Conservation (phyloP, 2,329 filamentous ascomycete genomes). For the Xylaria sp. region DNA sequence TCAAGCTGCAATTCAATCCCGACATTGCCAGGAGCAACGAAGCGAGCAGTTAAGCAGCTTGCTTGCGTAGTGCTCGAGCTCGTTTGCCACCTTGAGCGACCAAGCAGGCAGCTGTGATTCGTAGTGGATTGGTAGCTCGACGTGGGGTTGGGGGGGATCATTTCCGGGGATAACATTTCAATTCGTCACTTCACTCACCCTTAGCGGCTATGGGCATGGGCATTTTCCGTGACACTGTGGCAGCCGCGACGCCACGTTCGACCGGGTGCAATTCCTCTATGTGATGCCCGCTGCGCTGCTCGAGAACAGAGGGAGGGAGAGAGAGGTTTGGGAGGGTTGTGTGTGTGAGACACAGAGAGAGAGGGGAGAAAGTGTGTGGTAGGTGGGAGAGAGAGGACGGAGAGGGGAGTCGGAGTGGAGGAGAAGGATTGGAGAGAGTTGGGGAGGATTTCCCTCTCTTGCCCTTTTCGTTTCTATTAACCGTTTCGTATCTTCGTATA, state of each 20-base stretch:
- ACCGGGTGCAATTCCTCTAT: background rate
- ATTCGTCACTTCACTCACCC: conserved; percentile 48
- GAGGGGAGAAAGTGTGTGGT: conserved; percentile 1
- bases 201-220: conserved; percentile 52
- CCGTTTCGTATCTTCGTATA: background rate
- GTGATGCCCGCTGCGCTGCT: conserved; percentile 3
- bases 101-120: conserved; percentile 44
- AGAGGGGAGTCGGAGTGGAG: background rate
- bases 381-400: background rate
- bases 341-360: too few relatives aligned
- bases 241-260: conserved; percentile 22
- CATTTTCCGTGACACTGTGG: conserved; percentile 44
- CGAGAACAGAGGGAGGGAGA: background rate
- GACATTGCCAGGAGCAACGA: background rate
- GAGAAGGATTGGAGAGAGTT: conserved; percentile 21
- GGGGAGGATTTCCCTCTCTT: background rate
- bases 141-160: conserved; percentile 41
- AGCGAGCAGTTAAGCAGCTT: background rate
- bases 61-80: conserved; percentile 42
- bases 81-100: conserved; percentile 42
- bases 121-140: conserved; percentile 32
- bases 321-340: background rate
- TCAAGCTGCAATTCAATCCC: background rate
- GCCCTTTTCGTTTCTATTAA: background rate
- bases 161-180: background rate